These are phyloP conservation scores for Glycine latifolia DNA, from an alignment of 306 rosid species.

Conservation along the genomic window DNA sequence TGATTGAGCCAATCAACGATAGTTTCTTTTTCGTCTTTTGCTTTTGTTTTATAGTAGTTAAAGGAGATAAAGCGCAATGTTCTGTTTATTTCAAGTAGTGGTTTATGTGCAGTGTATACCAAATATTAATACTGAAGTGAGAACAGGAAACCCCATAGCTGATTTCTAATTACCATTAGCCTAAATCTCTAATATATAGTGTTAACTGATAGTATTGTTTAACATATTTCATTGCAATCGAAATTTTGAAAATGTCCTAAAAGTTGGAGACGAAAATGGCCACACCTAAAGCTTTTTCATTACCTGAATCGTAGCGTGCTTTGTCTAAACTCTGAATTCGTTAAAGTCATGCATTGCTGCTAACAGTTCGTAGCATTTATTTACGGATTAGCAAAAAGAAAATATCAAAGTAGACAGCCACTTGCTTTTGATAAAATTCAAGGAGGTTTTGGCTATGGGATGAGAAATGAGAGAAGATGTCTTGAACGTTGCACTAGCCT, in stretches of 20 bases:
- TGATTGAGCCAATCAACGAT: slow-evolving; percentile 4
- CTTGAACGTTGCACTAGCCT: no score
- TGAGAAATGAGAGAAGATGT: no score
- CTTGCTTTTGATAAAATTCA: no score
- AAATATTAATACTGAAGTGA: no score
- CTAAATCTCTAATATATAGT: no score
- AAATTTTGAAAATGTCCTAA: background rate
- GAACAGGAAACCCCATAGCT: no score
- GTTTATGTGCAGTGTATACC: no score
- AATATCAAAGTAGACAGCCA: background rate
- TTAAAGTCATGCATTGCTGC: background rate
- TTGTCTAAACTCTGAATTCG: background rate
- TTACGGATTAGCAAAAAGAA: background rate
- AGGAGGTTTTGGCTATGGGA: no score
- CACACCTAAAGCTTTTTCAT: background rate
- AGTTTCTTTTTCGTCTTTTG: background rate
- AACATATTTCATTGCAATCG: background rate
- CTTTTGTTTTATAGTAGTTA: background rate
- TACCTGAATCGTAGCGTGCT: background rate
- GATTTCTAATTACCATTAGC: no score
- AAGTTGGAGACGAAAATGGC: background rate
- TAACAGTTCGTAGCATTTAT: background rate
- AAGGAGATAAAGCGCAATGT: background rate
- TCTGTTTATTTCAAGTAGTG: background rate
- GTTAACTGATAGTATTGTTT: no score